Conservation (phyloP, 257 asterid genomes). For the Rehmannia glutinosa region DNA sequence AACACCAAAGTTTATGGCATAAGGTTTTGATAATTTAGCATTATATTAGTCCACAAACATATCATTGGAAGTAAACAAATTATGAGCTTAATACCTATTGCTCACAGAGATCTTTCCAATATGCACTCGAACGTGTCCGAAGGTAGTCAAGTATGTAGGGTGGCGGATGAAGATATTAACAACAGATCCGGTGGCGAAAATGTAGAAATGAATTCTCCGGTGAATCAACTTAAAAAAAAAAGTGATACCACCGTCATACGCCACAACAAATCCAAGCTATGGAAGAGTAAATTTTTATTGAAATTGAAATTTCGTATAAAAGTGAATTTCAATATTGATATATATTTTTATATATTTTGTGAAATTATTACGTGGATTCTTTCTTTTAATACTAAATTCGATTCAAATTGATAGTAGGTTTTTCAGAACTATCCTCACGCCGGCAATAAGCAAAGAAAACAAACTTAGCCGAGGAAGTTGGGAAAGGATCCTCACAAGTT, state of each 20-base stretch:
- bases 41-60: not conserved
- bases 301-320: not conserved
- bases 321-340: too few relatives aligned
- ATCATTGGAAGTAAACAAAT: not conserved
- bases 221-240: not conserved
- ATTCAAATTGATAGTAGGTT: conserved; percentile 7
- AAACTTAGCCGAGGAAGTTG: conserved; percentile 5
- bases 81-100: not conserved
- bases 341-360: too few relatives aligned
- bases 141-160: not conserved
- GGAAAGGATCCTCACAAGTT: conserved; percentile 28
- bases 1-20: not conserved
- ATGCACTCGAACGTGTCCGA: not conserved
- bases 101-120: not conserved
- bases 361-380: too few relatives aligned
- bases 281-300: conserved; percentile 20
- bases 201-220: not conserved
- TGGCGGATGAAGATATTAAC: not conserved
- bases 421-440: conserved; percentile 27
- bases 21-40: not conserved
- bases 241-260: conserved; percentile 22
- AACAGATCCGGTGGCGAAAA: not conserved
- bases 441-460: conserved; percentile 3
- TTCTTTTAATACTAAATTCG: not conserved
- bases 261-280: too few relatives aligned